Base-by-base conservation (phyloP, 1,139 yeast species). In the Hansenula anomala region DNA sequence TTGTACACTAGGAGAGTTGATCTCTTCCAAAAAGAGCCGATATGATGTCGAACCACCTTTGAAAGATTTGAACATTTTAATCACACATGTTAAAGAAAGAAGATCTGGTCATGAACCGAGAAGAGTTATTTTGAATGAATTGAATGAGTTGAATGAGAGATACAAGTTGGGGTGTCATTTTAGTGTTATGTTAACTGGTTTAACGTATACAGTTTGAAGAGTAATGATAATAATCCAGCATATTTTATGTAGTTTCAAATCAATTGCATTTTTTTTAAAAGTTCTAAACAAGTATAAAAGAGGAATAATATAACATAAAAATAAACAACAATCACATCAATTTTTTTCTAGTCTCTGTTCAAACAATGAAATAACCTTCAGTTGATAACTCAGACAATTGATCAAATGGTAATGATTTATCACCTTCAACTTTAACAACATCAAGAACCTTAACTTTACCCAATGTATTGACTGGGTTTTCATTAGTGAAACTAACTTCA, bases 61-160 rank as follows among this genome's bases (percentile, higher is more conserved):
- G 15, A 41, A 58, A 13, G 77, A 69, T 1, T 55, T 88, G 14
- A 68, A 77, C 30, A 62, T 87, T 4, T 61, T 86, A 2, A 69
- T 88, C 2, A 80, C 81, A 5, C 97, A 88, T 54, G 77, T 88
- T 25, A 88, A 88, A 56, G 89, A 82, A 51, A 40, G 51, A 11
- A 41, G 44, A n/a, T 36, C 54, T 1, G 41, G 33, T 2, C 39
- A 46, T 12, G 87, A 83, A 53, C 90, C 92, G 6, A 62, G 88
- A 38, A 58, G 60, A 37, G 47, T 58, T n/a, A 70, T 83, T 4
- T 49, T 80, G 19, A 39, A 59, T 2, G 72, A 77, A 41, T 56
- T 84, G 29, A 67, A 71, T 31, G 58, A 58, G n/a, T 52, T 75
- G 40, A 74, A 68, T 45, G 42, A 37, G 2, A 28, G 43, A 6